Conservation (phyloP, 352 stramenopile genomes). For the Phytophthora tentaculata region DNA sequence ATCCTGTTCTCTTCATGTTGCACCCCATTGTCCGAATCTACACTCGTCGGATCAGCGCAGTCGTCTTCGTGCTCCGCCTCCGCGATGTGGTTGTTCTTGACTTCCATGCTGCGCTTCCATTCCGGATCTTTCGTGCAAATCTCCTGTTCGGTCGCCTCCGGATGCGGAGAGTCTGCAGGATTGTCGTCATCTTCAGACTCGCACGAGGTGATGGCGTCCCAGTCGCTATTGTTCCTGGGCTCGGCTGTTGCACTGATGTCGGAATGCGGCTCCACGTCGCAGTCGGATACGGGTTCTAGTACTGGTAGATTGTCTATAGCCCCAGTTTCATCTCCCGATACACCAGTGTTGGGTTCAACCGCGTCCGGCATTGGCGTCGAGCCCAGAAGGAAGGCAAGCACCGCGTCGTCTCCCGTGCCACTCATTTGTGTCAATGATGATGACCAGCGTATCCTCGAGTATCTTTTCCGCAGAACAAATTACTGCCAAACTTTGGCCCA, state of each 20-base stretch:
- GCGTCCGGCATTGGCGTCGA: conserved; percentile 2
- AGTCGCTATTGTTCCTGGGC: conserved; percentile 2
- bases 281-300: conserved; percentile 25
- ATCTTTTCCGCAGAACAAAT: conserved; percentile 28
- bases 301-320: conserved; percentile 14
- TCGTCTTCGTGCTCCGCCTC: conserved; percentile 25
- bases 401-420: conserved; percentile 5
- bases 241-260: conserved; percentile 2
- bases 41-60: not conserved
- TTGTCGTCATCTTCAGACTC: conserved; percentile 15
- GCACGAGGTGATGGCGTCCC: conserved; percentile 10
- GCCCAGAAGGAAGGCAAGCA: conserved; percentile 34
- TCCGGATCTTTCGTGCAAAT: conserved; percentile 10
- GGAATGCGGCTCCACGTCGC: conserved; percentile 3
- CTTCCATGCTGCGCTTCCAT: not conserved
- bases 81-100: not conserved
- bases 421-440: conserved; percentile 25
- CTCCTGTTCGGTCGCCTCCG: not conserved
- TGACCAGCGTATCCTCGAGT: conserved; percentile 25
- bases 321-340: not conserved
- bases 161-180: not conserved
- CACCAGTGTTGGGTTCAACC: not conserved
- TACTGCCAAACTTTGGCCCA: too few relatives aligned
- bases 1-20: conserved; percentile 2
- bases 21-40: not conserved